A percentile compares a stretch with the other conserved stretches of the same genome.
These are phyloP conservation scores for Elongisporangium senticosum DNA, from an alignment of 352 stramenopile genomes.

Conservation along the genomic window DNA sequence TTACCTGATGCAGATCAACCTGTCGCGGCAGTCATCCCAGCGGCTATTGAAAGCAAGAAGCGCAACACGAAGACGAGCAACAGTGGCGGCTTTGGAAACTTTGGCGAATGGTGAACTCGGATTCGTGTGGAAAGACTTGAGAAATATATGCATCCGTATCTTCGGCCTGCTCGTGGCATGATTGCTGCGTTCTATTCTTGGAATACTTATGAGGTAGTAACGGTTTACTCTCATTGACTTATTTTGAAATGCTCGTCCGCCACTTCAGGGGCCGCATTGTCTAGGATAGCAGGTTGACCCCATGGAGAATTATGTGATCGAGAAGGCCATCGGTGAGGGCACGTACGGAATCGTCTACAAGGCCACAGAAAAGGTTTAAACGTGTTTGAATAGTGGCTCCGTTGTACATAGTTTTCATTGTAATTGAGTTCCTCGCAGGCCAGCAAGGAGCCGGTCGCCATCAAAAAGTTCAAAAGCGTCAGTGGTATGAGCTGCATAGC, in stretches of 20 bases:
- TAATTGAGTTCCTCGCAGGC: constrained; percentile 19
- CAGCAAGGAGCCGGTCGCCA: constrained; percentile 61
- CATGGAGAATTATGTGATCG: constrained; percentile 80
- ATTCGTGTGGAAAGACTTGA: constrained; percentile 4
- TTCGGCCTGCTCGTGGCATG: background rate
- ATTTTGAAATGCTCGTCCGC: background rate
- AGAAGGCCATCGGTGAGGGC: constrained; percentile 80
- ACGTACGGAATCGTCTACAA: constrained; percentile 83
- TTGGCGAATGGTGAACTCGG: constrained; percentile 49
- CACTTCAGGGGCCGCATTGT: background rate
- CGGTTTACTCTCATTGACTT: background rate
- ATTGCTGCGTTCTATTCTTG: background rate
- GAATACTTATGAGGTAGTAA: background rate
- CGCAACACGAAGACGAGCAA: constrained; percentile 38
- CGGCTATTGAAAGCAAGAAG: constrained; percentile 76
- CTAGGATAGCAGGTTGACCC: background rate
- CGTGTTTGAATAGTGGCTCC: background rate
- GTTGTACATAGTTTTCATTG: constrained; percentile 1
- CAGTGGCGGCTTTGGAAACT: constrained; percentile 64
- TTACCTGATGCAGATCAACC: constrained; percentile 22
- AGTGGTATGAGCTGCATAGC: constrained; percentile 22
- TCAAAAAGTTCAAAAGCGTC: constrained; percentile 81
- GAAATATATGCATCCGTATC: background rate
- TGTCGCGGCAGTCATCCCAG: constrained; percentile 21
- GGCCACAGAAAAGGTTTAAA: constrained; percentile 61